A percentile compares a stretch with the other conserved stretches of the same genome.
Conservation (phyloP, 2,329 filamentous ascomycete genomes). For the Septoria linicola region DNA sequence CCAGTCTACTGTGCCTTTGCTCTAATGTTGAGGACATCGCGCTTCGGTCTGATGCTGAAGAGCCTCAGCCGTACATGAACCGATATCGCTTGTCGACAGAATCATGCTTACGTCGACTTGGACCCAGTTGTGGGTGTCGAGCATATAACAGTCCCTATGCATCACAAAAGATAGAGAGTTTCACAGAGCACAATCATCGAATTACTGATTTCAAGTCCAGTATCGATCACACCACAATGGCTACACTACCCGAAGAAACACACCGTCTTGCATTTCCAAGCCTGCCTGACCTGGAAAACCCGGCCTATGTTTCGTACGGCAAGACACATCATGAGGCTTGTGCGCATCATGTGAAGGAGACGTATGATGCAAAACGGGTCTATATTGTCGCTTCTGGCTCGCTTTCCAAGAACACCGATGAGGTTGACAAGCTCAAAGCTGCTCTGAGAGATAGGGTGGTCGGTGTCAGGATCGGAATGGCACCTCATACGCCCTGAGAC, state of each 20-base stretch:
- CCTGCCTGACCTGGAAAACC: constrained; percentile 30
- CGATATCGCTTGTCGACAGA: too few relatives aligned
- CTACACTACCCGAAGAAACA: constrained; percentile 26
- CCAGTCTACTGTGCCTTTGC: too few relatives aligned
- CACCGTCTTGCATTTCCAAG: constrained; percentile 22
- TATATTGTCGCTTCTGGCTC: constrained; percentile 55
- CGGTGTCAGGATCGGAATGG: constrained; percentile 53
- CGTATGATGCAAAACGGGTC: constrained; percentile 48
- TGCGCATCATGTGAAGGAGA: constrained; percentile 46
- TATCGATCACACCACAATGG: too few relatives aligned
- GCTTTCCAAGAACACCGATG: constrained; percentile 49
- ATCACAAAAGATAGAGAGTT: too few relatives aligned
- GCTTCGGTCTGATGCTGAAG: too few relatives aligned
- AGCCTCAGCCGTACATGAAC: too few relatives aligned
- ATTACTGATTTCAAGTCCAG: too few relatives aligned
- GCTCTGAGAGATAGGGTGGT: constrained; percentile 47
- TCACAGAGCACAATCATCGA: too few relatives aligned
- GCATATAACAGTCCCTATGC: too few relatives aligned
- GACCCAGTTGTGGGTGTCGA: too few relatives aligned
- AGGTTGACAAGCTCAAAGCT: constrained; percentile 44
- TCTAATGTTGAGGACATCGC: too few relatives aligned
- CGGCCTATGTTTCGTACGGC: constrained; percentile 49
- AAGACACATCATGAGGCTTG: constrained; percentile 48
- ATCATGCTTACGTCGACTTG: too few relatives aligned
- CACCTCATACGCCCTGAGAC: constrained; percentile 55